A percentile compares a stretch with the other conserved stretches of the same genome.
phyloP scores from a whole-genome alignment of 768 basidiomycete species.

The Podaxis rugospora region DNA sequence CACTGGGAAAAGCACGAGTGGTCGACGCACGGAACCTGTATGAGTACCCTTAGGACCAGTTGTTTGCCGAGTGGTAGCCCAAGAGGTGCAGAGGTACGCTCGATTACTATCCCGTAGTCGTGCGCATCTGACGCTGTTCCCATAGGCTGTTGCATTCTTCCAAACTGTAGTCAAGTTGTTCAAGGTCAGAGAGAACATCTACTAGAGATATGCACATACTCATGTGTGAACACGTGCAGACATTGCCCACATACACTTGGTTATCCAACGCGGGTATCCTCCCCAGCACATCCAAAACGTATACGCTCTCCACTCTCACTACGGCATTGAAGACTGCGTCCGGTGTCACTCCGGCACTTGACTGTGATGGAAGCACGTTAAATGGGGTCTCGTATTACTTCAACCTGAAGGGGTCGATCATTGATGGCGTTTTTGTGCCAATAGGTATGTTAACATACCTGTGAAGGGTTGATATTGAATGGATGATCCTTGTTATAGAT shows the following conservation, averaged over 20 bases:
- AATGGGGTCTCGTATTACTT: conserved; percentile 57
- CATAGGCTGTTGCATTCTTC: conserved; percentile 66
- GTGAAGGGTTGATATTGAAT: background rate
- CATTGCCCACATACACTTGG: conserved; percentile 72
- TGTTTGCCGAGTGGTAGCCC: conserved; percentile 61
- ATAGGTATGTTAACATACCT: conserved; percentile 38
- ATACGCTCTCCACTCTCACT: conserved; percentile 49
- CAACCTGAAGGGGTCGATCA: conserved; percentile 58
- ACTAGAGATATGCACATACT: conserved; percentile 27
- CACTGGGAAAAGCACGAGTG: conserved; percentile 54
- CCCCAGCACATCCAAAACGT: conserved; percentile 55
- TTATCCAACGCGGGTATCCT: conserved; percentile 69
- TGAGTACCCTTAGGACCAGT: conserved; percentile 51
- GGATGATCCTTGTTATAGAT: conserved; percentile 28
- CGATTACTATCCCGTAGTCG: background rate
- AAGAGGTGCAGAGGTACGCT: conserved; percentile 52
- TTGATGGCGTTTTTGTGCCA: conserved; percentile 60
- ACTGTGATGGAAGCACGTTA: conserved; percentile 25
- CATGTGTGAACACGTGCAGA: conserved; percentile 21
- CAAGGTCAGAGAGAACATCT: conserved; percentile 30
- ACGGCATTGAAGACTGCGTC: conserved; percentile 51
- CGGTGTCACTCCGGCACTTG: conserved; percentile 42
- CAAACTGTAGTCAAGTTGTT: conserved; percentile 54
- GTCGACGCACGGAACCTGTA: conserved; percentile 61
- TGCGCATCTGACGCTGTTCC: background rate